phyloP scores from a whole-genome alignment of 352 stramenopile genomes.

The Stramenopiles sp. region DNA sequence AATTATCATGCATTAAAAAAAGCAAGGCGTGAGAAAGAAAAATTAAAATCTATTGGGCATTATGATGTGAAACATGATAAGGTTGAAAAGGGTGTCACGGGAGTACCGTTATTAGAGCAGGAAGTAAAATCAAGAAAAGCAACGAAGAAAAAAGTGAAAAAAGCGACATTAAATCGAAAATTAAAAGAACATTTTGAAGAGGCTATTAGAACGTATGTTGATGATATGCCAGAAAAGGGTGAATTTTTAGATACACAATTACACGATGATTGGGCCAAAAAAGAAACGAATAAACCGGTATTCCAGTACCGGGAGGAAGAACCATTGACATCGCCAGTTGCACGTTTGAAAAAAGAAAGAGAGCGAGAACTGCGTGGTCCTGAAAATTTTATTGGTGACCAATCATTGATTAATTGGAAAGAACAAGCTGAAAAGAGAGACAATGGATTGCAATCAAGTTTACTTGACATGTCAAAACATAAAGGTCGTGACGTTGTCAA shows the following conservation, averaged over 20 bases:
- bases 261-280: neutral
- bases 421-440: neutral
- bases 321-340: neutral
- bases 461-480: neutral
- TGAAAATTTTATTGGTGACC: neutral
- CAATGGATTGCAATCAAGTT: neutral
- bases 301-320: neutral
- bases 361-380: neutral
- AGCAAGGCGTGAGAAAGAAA: neutral
- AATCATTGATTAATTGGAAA: neutral
- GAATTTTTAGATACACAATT: neutral
- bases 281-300: neutral
- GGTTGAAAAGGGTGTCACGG: neutral
- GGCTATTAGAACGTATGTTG: too few relatives aligned
- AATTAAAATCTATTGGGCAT: neutral
- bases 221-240: neutral
- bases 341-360: neutral
- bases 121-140: neutral
- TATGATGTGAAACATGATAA: neutral
- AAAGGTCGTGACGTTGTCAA: neutral
- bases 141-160: neutral
- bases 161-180: neutral
- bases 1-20: neutral
- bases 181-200: neutral
- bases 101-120: neutral